Conservation (phyloP, 768 basidiomycete genomes). For the Boletus insuetus region DNA sequence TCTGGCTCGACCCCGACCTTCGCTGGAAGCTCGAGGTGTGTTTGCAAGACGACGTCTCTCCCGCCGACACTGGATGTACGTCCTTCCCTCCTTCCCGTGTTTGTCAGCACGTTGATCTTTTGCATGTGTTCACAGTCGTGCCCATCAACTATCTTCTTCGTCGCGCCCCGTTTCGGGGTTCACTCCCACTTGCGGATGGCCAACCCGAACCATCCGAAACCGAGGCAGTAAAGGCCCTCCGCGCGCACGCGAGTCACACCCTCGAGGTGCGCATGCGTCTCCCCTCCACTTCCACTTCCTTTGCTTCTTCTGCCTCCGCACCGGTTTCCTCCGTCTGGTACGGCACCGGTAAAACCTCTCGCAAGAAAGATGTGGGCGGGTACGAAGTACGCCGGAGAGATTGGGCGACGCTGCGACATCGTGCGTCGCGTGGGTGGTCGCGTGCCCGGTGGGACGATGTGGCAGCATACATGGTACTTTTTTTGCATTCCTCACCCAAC, state of each 20-base stretch:
- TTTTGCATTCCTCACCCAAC: background rate
- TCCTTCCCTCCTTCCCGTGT: constrained; percentile 6
- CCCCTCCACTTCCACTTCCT: constrained; percentile 16
- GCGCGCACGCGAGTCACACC: constrained; percentile 41
- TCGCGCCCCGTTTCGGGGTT: constrained; percentile 30
- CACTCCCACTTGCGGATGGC: background rate
- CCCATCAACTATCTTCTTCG: constrained; percentile 56
- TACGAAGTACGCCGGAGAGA: constrained; percentile 65
- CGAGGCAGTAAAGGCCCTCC: constrained; percentile 56
- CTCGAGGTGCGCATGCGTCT: constrained; percentile 66
- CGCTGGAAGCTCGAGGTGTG: constrained; percentile 43
- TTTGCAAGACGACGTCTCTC: constrained; percentile 9
- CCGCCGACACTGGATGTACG: constrained; percentile 48
- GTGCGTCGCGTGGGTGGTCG: constrained; percentile 25
- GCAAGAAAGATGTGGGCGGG: constrained; percentile 41
- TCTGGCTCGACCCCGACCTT: constrained; percentile 63
- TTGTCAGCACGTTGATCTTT: background rate
- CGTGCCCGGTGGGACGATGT: constrained; percentile 58
- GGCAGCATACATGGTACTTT: constrained; percentile 63
- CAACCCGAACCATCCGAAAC: constrained; percentile 37
- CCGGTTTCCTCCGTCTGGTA: constrained; percentile 41
- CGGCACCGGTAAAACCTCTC: constrained; percentile 27
- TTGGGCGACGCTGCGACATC: constrained; percentile 31
- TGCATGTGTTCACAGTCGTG: constrained; percentile 42
- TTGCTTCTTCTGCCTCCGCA: background rate